These are phyloP conservation scores for Podila minutissima DNA, from an alignment of 192 early-diverging fungal genomes.

Conservation along the genomic window DNA sequence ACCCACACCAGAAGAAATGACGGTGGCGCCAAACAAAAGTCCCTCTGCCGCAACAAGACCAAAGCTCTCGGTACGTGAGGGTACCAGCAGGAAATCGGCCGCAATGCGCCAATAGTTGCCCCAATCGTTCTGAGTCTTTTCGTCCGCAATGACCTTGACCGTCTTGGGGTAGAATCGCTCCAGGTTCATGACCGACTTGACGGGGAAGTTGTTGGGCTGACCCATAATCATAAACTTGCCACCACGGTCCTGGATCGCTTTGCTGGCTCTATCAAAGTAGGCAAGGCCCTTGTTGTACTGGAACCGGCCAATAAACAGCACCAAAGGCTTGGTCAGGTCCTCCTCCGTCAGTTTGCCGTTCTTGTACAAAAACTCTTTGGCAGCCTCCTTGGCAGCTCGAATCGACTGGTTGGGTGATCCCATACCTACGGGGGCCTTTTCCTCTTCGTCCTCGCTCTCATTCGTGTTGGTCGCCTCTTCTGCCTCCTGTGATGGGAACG, in stretches of 20 bases:
- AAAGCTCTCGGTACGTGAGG: constrained; percentile 64
- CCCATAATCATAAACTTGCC: constrained; percentile 65
- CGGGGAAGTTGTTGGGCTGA: constrained; percentile 61
- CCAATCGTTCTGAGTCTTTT: constrained; percentile 57
- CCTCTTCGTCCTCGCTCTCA: neutral
- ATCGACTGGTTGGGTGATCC: constrained; percentile 20
- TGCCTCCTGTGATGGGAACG: constrained; percentile 52
- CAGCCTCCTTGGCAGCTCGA: constrained; percentile 54
- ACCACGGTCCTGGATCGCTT: constrained; percentile 45
- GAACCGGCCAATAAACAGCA: constrained; percentile 65
- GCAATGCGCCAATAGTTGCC: constrained; percentile 58
- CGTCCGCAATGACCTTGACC: constrained; percentile 50
- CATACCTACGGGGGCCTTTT: neutral
- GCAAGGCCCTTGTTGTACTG: constrained; percentile 68
- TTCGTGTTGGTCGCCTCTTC: constrained; percentile 8
- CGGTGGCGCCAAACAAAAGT: constrained; percentile 61
- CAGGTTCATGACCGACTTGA: constrained; percentile 48
- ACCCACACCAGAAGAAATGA: constrained; percentile 62
- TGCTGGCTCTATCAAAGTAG: constrained; percentile 50
- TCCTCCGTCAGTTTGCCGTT: constrained; percentile 42
- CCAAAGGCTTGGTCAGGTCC: constrained; percentile 53
- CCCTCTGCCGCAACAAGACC: constrained; percentile 67
- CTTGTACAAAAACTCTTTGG: constrained; percentile 57
- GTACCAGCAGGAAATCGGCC: constrained; percentile 63
- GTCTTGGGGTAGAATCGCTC: constrained; percentile 47